phyloP scores from a whole-genome alignment of 2,329 filamentous ascomycete genomes.

The Phaeosphaeriaceae sp. region DNA sequence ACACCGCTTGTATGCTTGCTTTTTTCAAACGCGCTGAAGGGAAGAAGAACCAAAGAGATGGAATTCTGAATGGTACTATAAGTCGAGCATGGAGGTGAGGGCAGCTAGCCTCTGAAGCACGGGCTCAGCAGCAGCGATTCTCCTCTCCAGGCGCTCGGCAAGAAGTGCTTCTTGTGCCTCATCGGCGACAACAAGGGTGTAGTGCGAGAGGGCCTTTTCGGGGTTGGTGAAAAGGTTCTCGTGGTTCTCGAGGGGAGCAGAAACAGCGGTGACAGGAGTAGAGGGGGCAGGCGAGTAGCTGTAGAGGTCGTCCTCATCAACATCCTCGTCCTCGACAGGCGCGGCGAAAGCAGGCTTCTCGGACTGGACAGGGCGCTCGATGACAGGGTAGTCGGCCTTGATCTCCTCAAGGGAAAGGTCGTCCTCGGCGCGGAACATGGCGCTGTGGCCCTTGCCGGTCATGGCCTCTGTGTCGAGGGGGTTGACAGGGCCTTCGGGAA shows the following conservation, averaged over 20 bases:
- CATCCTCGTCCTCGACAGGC: conserved; percentile 50
- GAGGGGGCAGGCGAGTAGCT: conserved; percentile 50
- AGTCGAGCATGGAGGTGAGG: conserved; percentile 46
- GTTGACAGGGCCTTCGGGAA: conserved; percentile 68
- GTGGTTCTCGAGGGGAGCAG: conserved; percentile 32
- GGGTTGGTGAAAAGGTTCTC: conserved; percentile 57
- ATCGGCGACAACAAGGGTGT: conserved; percentile 69
- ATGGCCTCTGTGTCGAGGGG: conserved; percentile 67
- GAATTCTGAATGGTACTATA: conserved; percentile 17
- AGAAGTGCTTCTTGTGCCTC: conserved; percentile 49
- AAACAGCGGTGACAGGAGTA: conserved; percentile 50
- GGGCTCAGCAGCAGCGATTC: conserved; percentile 44
- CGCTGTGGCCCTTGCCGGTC: conserved; percentile 69
- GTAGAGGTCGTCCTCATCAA: conserved; percentile 64
- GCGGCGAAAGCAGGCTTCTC: conserved; percentile 20
- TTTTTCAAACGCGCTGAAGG: conserved; percentile 5
- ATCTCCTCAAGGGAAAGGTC: conserved; percentile 51
- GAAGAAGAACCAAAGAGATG: conserved; percentile 5
- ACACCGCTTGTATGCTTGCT: conserved; percentile 3
- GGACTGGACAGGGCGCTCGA: conserved; percentile 51
- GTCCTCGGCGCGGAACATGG: conserved; percentile 42
- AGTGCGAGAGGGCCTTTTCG: conserved; percentile 69
- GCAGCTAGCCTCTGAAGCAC: conserved; percentile 42
- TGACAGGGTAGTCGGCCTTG: conserved; percentile 59
- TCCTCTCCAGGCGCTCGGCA: conserved; percentile 44